phyloP scores from a whole-genome alignment of 106 monocot species.

The Allium cepa region DNA sequence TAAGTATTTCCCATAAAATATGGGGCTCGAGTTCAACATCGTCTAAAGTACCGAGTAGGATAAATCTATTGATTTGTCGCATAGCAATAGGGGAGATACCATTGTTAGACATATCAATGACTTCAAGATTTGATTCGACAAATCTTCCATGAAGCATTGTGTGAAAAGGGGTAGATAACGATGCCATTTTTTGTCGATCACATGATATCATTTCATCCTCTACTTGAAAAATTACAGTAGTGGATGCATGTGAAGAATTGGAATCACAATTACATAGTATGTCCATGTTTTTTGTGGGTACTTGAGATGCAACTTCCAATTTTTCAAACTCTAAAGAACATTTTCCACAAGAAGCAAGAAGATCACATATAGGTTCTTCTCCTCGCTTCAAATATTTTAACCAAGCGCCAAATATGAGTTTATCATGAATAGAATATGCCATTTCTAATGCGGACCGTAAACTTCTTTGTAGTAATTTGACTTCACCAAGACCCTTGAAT shows the following conservation, averaged over 20 bases:
- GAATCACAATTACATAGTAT: neutral
- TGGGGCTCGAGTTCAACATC: constrained; percentile 51
- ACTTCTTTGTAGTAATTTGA: constrained; percentile 83
- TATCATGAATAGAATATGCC: constrained; percentile 59
- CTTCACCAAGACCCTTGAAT: constrained; percentile 84
- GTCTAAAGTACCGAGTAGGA: constrained; percentile 25
- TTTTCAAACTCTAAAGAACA: constrained; percentile 50
- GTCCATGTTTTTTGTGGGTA: constrained; percentile 19
- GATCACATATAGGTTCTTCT: constrained; percentile 71
- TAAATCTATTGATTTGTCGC: constrained; percentile 61
- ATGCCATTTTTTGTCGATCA: constrained; percentile 69
- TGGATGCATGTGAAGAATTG: constrained; percentile 20
- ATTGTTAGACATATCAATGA: constrained; percentile 86
- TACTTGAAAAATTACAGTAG: constrained; percentile 51
- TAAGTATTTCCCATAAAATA: constrained; percentile 59
- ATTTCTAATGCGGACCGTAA: constrained; percentile 69
- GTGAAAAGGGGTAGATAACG: constrained; percentile 74
- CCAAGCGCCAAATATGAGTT: constrained; percentile 82
- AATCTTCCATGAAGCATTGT: constrained; percentile 96
- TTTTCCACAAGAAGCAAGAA: constrained; percentile 82
- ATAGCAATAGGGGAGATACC: constrained; percentile 67
- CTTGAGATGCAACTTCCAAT: constrained; percentile 53
- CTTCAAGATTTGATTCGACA: constrained; percentile 64
- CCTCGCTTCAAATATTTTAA: constrained; percentile 79
- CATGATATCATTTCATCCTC: constrained; percentile 60